Conservation (phyloP, 2,329 filamentous ascomycete species). For the Graphilbum sp. region DNA sequence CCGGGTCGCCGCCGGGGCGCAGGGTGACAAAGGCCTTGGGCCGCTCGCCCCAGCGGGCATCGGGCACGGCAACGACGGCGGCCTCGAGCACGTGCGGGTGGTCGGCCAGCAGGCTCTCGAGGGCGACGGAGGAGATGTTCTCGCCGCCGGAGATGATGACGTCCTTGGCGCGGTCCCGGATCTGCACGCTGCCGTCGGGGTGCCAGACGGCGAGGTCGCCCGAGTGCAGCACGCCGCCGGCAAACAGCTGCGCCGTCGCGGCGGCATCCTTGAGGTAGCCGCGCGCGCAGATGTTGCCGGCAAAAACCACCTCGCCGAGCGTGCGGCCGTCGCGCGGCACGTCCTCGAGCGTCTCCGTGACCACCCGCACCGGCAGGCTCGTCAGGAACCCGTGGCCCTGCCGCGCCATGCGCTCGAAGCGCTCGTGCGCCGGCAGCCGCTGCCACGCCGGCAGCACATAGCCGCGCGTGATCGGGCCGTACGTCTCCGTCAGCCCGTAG, state of each 20-base stretch:
- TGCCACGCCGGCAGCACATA: conserved; percentile 82
- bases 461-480: conserved; percentile 88
- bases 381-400: conserved; percentile 88
- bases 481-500: conserved; percentile 79
- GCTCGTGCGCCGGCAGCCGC: conserved; percentile 52
- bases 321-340: conserved; percentile 31
- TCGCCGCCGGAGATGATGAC: conserved; percentile 98
- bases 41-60: conserved; percentile 89
- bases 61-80: conserved; percentile 73
- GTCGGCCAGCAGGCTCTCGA: conserved; percentile 77
- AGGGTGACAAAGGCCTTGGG: conserved; percentile 87
- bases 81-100: conserved; percentile 85
- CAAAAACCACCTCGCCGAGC: conserved; percentile 49
- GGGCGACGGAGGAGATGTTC: conserved; percentile 86
- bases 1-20: conserved; percentile 25
- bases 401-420: conserved; percentile 78
- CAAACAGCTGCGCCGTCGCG: conserved; percentile 75
- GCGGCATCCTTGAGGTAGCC: conserved; percentile 84
- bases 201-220: conserved; percentile 92
- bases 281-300: conserved; percentile 80
- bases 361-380: conserved; percentile 61
- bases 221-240: conserved; percentile 71
- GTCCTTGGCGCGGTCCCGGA: conserved; percentile 87
- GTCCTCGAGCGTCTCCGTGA: conserved; percentile 51
- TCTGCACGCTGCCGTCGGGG: conserved; percentile 77